Evolutionary conservation across 495 filamentous ascomycete species (phyloP).

Genomic region (Penicilliopsis zonata): DNA sequence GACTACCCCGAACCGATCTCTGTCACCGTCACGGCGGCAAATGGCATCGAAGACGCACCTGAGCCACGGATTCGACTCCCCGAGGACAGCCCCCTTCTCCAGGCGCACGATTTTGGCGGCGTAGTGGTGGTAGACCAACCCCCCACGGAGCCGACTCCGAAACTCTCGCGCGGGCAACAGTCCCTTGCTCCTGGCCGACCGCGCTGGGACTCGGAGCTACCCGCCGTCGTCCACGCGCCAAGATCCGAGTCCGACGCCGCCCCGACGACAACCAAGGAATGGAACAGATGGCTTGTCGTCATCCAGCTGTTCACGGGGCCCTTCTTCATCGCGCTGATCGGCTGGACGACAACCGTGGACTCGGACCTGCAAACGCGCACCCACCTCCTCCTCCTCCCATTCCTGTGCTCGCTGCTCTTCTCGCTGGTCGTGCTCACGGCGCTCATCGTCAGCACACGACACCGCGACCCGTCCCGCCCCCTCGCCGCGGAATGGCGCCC

Average conservation of each 20-base stretch:
- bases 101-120: slow-evolving; percentile 10
- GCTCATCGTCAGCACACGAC: slow-evolving; percentile 49
- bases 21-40: slow-evolving; percentile 24
- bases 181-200: slow-evolving; percentile 7
- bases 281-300: slow-evolving; percentile 84
- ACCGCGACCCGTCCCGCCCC: slow-evolving; percentile 23
- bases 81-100: slow-evolving; percentile 30
- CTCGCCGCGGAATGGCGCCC: slow-evolving; percentile 53
- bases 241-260: slow-evolving; percentile 8
- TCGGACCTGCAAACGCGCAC: slow-evolving; percentile 33
- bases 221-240: slow-evolving; percentile 17
- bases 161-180: no score
- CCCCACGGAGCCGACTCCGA: no score
- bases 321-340: slow-evolving; percentile 63
- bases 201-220: slow-evolving; percentile 32
- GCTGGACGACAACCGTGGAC: slow-evolving; percentile 61
- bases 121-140: no score
- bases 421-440: slow-evolving; percentile 52
- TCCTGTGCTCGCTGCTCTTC: slow-evolving; percentile 55
- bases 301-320: slow-evolving; percentile 83
- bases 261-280: slow-evolving; percentile 37
- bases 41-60: slow-evolving; percentile 10
- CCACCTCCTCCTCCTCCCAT: slow-evolving; percentile 54
- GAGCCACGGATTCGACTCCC: slow-evolving; percentile 24
- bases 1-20: slow-evolving; percentile 31